Conservation (phyloP, 768 basidiomycete genomes). For the Kockovaella imperatae region DNA sequence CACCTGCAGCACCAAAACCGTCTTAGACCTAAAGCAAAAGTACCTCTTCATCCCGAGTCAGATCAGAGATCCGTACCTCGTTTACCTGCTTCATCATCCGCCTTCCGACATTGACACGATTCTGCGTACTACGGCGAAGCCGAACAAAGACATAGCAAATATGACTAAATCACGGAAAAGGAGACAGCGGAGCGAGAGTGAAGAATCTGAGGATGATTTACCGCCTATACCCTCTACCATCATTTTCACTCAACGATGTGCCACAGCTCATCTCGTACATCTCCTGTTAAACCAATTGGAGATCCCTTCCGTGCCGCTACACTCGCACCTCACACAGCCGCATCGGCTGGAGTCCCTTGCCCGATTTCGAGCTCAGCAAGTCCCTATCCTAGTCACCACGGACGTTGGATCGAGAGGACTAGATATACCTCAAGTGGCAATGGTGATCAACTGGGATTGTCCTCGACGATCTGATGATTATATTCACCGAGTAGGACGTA, state of each 20-base stretch:
- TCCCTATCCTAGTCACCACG: conserved; percentile 87
- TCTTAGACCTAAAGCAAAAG: conserved; percentile 73
- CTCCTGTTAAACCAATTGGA: conserved; percentile 64
- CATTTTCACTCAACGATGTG: conserved; percentile 77
- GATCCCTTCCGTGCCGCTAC: conserved; percentile 80
- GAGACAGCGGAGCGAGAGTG: conserved; percentile 43
- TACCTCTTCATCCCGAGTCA: conserved; percentile 92
- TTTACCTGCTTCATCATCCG: conserved; percentile 78
- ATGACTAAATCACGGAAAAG: conserved; percentile 19
- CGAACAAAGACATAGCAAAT: conserved; percentile 20
- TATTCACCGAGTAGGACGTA: conserved; percentile 88
- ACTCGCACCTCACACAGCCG: conserved; percentile 86
- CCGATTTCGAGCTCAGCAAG: conserved; percentile 72
- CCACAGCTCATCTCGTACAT: conserved; percentile 77
- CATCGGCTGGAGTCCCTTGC: conserved; percentile 77
- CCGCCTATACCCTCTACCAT: conserved; percentile 85
- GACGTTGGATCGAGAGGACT: conserved; percentile 92
- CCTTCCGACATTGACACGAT: conserved; percentile 66
- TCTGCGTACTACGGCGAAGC: conserved; percentile 49
- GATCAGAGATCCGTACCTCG: conserved; percentile 85
- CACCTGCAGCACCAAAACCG: conserved; percentile 70
- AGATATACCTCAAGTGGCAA: conserved; percentile 91
- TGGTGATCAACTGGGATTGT: conserved; percentile 96
- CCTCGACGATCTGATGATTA: conserved; percentile 80
- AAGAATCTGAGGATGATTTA: conserved; percentile 49